Percentiles rank a stretch among this genome's conserved stretches.
Evolutionary conservation across 2,329 filamentous ascomycete genomes (phyloP).

Genomic region (Aspergillus viridinutans): DNA sequence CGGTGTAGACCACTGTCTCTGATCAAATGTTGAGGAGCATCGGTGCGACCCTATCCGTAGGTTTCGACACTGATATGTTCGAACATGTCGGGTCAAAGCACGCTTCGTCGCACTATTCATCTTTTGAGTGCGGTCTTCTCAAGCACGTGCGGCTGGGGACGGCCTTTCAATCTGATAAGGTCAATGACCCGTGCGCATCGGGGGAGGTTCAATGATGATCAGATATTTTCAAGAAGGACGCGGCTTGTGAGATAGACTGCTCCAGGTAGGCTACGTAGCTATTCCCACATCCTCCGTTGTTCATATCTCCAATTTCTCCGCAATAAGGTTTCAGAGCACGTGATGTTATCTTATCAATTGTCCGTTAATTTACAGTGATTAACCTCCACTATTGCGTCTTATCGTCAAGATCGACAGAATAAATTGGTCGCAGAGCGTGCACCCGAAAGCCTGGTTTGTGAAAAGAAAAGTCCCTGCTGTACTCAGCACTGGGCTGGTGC

Average conservation of each 20-base stretch:
- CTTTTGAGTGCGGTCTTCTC: background rate
- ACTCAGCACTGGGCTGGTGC: background rate
- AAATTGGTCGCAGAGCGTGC: background rate
- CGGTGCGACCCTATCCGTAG: slow-evolving; percentile 18
- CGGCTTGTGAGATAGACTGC: background rate
- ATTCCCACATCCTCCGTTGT: background rate
- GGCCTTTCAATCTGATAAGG: background rate
- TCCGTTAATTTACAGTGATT: background rate
- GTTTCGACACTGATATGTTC: slow-evolving; percentile 14
- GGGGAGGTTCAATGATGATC: background rate
- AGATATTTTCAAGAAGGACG: background rate
- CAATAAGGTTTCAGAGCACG: slow-evolving; percentile 4
- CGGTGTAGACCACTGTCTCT: slow-evolving; percentile 82
- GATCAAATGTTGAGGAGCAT: slow-evolving; percentile 33
- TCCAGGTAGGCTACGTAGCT: background rate
- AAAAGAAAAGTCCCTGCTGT: background rate
- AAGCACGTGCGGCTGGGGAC: background rate
- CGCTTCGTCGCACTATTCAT: slow-evolving; percentile 30
- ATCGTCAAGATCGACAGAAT: background rate
- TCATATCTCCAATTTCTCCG: background rate
- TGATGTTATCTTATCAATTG: slow-evolving; percentile 5
- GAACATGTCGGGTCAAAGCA: slow-evolving; percentile 23
- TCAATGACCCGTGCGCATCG: background rate
- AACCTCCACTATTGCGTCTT: background rate
- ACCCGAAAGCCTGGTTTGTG: background rate